These are phyloP conservation scores for Asterophora parasitica DNA, from an alignment of 768 basidiomycete genomes.

Conservation along the genomic window DNA sequence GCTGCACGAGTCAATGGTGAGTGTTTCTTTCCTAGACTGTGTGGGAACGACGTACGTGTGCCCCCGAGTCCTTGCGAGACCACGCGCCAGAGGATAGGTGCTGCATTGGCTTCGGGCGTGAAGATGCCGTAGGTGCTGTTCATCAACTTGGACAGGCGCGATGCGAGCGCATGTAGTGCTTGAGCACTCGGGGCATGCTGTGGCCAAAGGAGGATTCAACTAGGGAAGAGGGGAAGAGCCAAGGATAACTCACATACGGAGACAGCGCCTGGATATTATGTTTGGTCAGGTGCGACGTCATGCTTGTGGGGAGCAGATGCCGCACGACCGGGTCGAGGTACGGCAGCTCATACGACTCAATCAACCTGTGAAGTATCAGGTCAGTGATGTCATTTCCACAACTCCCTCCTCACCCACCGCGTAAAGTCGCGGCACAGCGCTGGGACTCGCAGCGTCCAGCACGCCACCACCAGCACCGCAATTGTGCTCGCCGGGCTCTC, in stretches of 20 bases:
- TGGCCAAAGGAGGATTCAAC: no score
- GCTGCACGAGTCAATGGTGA: conserved; percentile 33
- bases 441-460: conserved; percentile 78
- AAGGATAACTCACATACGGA: conserved; percentile 51
- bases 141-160: conserved; percentile 57
- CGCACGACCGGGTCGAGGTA: conserved; percentile 63
- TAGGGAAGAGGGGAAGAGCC: no score
- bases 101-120: conserved; percentile 72
- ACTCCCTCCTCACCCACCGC: conserved; percentile 39
- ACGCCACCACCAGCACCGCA: conserved; percentile 66
- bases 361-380: conserved; percentile 42
- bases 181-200: conserved; percentile 64
- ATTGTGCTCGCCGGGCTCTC: conserved; percentile 47
- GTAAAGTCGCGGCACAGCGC: conserved; percentile 72
- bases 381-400: neutral
- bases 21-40: no score
- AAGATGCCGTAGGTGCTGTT: conserved; percentile 49
- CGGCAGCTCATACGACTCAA: conserved; percentile 73
- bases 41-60: conserved; percentile 59
- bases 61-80: conserved; percentile 58
- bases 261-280: conserved; percentile 62
- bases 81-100: conserved; percentile 75
- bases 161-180: conserved; percentile 53
- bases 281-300: conserved; percentile 71
- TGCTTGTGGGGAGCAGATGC: conserved; percentile 51